Conservation (phyloP, 331 rosid species). For the Dryas integrifolia region DNA sequence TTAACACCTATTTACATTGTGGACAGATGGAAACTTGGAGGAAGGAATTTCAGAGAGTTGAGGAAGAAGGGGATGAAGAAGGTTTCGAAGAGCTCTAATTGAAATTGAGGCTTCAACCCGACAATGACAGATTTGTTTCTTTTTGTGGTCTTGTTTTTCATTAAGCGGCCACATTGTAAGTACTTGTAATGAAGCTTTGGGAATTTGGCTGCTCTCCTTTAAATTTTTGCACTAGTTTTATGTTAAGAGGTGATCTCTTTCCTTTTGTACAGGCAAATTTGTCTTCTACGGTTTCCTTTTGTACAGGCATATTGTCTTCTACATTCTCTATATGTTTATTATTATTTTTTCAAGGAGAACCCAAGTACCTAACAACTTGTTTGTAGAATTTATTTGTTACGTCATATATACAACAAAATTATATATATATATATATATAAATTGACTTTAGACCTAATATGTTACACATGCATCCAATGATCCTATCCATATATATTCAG, state of each 20-base stretch:
- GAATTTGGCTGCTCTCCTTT: neutral
- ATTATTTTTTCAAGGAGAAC: neutral
- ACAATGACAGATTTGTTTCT: neutral
- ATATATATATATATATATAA: neutral
- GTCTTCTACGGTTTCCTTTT: neutral
- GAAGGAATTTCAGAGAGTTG: constrained; percentile 59
- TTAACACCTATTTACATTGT: constrained; percentile 18
- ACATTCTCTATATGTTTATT: neutral
- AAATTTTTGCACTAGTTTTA: neutral
- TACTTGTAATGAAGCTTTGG: constrained; percentile 5
- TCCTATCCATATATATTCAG: neutral
- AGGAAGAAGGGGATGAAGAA: constrained; percentile 75
- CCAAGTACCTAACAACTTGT: neutral
- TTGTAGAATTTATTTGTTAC: neutral
- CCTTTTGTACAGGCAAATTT: neutral
- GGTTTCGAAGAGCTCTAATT: constrained; percentile 71
- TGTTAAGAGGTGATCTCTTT: neutral
- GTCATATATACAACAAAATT: neutral
- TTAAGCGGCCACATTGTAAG: neutral
- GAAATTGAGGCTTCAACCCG: neutral
- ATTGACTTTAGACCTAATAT: neutral
- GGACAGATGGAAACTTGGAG: constrained; percentile 75
- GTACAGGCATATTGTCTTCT: neutral
- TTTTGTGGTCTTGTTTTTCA: neutral
- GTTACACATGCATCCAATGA: neutral